A percentile compares a stretch with the other conserved stretches of the same genome.
These are phyloP conservation scores for Fusarium napiforme DNA, from an alignment of 2,329 filamentous ascomycete genomes.

Conservation along the genomic window DNA sequence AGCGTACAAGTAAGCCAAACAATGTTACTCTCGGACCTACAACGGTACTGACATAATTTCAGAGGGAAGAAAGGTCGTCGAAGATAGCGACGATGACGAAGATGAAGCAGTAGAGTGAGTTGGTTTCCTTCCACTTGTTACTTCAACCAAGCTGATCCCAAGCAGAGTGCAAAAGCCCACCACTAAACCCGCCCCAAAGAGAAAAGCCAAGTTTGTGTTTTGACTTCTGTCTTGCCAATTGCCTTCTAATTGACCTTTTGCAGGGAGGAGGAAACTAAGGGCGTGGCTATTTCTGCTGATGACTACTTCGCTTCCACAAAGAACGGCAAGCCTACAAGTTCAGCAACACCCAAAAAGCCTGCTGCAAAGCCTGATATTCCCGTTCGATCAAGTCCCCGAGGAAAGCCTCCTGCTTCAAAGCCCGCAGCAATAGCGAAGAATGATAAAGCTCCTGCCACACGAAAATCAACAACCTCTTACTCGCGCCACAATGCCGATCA, in stretches of 20 bases:
- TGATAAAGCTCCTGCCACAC: conserved; percentile 51
- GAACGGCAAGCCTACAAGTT: conserved; percentile 51
- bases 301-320: conserved; percentile 67
- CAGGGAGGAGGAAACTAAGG: conserved; percentile 57
- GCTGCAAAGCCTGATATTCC: conserved; percentile 56
- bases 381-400: conserved; percentile 65
- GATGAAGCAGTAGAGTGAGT: conserved; percentile 65
- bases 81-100: conserved; percentile 85
- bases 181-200: conserved; percentile 60
- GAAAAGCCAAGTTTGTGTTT: conserved; percentile 64
- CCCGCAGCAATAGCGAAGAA: conserved; percentile 46
- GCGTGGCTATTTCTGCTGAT: conserved; percentile 64
- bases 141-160: conserved; percentile 22
- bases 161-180: conserved; percentile 62
- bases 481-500: conserved; percentile 57
- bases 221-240: not conserved
- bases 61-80: conserved; percentile 75
- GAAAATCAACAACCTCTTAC: conserved; percentile 54
- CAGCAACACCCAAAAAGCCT: conserved; percentile 54
- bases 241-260: conserved; percentile 6
- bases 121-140: not conserved
- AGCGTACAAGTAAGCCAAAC: conserved; percentile 56
- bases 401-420: conserved; percentile 53
- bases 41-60: conserved; percentile 30
- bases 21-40: not conserved